phyloP scores from a whole-genome alignment of 2,329 filamentous ascomycete species.

The Graphilbum sp. region DNA sequence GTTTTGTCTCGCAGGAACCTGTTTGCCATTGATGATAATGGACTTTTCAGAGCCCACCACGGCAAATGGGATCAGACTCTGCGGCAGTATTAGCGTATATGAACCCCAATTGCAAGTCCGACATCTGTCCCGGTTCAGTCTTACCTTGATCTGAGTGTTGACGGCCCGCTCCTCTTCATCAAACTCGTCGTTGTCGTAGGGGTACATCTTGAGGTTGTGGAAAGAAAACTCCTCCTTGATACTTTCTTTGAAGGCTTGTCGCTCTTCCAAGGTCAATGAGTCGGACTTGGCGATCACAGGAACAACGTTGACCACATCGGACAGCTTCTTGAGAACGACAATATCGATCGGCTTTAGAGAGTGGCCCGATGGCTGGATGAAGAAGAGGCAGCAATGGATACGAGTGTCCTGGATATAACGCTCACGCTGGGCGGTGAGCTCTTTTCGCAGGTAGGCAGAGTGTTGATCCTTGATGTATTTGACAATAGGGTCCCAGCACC shows the following conservation, averaged over 20 bases:
- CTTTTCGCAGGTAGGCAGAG: slow-evolving; percentile 96
- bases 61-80: slow-evolving; percentile 86
- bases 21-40: slow-evolving; percentile 93
- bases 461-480: slow-evolving; percentile 99
- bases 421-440: slow-evolving; percentile 96
- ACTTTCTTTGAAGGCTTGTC: slow-evolving; percentile 90
- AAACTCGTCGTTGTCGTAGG: slow-evolving; percentile 97
- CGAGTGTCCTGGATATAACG: slow-evolving; percentile 98
- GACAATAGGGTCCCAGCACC: slow-evolving; percentile 99
- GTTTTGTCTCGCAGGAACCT: slow-evolving; percentile 95
- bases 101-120: background rate
- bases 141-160: slow-evolving; percentile 93
- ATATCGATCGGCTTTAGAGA: slow-evolving; percentile 99
- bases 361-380: slow-evolving; percentile 97
- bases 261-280: slow-evolving; percentile 88
- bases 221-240: slow-evolving; percentile 99
- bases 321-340: slow-evolving; percentile 98
- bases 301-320: slow-evolving; percentile 97
- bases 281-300: slow-evolving; percentile 98
- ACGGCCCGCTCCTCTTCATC: slow-evolving; percentile 89
- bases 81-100: background rate
- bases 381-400: slow-evolving; percentile 99
- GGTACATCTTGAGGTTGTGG: slow-evolving; percentile 99
- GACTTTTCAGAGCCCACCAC: slow-evolving; percentile 97
- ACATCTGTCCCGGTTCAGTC: too few species aligned